Conservation (phyloP, 1,139 yeast species). For the Diutina ranongensis region DNA sequence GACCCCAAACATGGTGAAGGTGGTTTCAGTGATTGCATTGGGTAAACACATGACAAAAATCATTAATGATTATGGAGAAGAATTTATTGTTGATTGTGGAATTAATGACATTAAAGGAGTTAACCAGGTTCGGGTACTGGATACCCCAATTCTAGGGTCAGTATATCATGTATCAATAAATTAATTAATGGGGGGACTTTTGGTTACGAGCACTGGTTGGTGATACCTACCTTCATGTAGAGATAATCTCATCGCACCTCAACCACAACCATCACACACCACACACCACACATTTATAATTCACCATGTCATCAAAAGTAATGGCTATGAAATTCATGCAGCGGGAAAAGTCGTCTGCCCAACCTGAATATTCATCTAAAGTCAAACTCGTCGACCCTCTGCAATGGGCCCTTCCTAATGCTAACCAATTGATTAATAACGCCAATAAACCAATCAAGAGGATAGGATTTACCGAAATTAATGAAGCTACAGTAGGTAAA, state of each 20-base stretch:
- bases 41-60: neutral
- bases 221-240: too few species aligned
- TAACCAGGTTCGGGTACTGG: neutral
- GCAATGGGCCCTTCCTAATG: conserved; percentile 1
- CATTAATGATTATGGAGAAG: neutral
- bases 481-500: neutral
- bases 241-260: neutral
- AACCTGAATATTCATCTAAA: neutral
- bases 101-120: neutral
- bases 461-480: conserved; percentile 2
- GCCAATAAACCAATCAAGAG: neutral
- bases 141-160: neutral
- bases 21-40: neutral
- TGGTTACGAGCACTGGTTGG: neutral
- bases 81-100: neutral
- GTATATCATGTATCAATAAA: neutral
- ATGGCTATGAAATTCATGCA: conserved; percentile 6
- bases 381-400: conserved; percentile 3
- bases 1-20: neutral
- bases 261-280: neutral
- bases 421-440: neutral
- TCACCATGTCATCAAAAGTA: neutral
- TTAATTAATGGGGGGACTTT: too few species aligned
- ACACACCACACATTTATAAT: neutral
- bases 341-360: neutral